phyloP scores from a whole-genome alignment of 495 filamentous ascomycete species.

The Aspergillus nidulans region DNA sequence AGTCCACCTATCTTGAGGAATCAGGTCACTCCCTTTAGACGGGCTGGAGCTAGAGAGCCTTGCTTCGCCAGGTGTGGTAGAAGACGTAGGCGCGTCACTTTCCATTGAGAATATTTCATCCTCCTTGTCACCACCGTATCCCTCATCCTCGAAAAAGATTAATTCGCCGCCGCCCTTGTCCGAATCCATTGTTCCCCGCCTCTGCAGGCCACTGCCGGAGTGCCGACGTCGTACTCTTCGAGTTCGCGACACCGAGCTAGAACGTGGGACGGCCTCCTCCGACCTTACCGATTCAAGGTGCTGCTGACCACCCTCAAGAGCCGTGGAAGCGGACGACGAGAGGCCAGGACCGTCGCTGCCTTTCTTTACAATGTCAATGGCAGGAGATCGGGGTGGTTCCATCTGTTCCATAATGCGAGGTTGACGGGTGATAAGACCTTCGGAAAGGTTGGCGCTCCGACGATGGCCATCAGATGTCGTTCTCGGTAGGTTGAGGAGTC shows the following conservation, averaged over 20 bases:
- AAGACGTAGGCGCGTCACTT: conserved; percentile 36
- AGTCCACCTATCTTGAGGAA: background rate
- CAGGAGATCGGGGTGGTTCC: conserved; percentile 20
- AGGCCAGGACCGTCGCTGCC: conserved; percentile 26
- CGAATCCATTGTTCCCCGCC: conserved; percentile 58
- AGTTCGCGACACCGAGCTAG: conserved; percentile 30
- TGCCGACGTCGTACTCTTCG: conserved; percentile 56
- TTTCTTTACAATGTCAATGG: conserved; percentile 28
- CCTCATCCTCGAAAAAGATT: conserved; percentile 81
- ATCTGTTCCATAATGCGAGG: conserved; percentile 17
- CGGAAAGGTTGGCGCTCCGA: conserved; percentile 29
- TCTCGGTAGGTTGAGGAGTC: conserved; percentile 53
- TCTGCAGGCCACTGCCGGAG: conserved; percentile 72
- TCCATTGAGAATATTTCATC: conserved; percentile 75
- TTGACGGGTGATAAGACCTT: conserved; percentile 27
- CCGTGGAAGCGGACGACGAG: conserved; percentile 43
- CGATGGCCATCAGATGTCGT: conserved; percentile 34
- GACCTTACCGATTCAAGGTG: conserved; percentile 31
- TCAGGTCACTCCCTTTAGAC: conserved; percentile 2
- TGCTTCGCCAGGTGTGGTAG: background rate
- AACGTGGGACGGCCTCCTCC: conserved; percentile 26
- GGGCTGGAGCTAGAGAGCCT: conserved; percentile 8
- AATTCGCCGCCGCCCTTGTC: conserved; percentile 62
- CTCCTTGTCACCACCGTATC: conserved; percentile 74
- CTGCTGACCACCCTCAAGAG: conserved; percentile 34